Evolutionary conservation across 192 early-diverging fungal genomes (phyloP), one percentile per base, ranked within the genome.

Genomic region (Mortierella hygrophila): DNA sequence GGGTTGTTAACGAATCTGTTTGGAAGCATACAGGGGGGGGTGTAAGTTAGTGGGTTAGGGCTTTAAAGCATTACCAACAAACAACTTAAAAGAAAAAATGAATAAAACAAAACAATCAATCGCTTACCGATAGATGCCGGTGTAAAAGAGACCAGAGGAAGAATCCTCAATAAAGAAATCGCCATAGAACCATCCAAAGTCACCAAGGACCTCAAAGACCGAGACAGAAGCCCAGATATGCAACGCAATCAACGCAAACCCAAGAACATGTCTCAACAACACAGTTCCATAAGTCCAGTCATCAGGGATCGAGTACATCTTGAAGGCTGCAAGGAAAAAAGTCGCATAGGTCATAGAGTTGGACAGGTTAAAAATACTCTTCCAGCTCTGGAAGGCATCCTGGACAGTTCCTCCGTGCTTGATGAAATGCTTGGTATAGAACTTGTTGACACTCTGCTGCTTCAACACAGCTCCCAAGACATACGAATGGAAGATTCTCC

Each of bases 171-270:
- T 93, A 90, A 99, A 98, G 80, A 98, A 98, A 82, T 99, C 98
- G 68, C 97, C 97, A 85, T 99, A 98, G 90, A 99, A 99, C 97
- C 97, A 99, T 6, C 98, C 98, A 90, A 96, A 97, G 80, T 98
- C 96, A 69, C 98, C 97, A 74, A 98, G 91, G 8, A 94, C 97
- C 86, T 98, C 96, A 90, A 96, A 97, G 60, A 98, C 95, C 10
- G 97, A 97, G 37, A 95, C 89, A 13, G 98, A 94, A 44, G 96
- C 97, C 96, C 97, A 98, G 55, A 97, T 88, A 78, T 99, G 98
- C 69, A 99, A 90, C 8, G 92, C 89, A 72, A 99, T 96, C 63
- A 98, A 91, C 16, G 96, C 92, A 13, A 93, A 74, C 26, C 96
- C 96, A 15, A 98, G 88, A 6, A 95, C 97, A 77, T 97, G 97